Evolutionary conservation across 768 basidiomycete species (phyloP).

Genomic region (Panaeolus papilionaceus): DNA sequence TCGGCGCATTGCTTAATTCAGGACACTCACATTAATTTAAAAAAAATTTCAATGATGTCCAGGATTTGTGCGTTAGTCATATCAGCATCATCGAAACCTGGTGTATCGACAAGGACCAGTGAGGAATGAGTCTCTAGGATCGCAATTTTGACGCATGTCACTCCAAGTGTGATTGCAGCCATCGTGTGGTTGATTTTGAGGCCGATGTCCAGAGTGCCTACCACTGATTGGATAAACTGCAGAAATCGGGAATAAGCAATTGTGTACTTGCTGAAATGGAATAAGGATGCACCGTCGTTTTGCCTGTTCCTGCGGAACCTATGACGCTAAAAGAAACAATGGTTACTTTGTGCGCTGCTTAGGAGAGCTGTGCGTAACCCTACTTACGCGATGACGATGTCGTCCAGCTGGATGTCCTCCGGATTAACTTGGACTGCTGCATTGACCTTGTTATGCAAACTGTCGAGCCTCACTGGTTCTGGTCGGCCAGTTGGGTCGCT

Average conservation of each 20-base stretch:
- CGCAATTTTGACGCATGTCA: neutral
- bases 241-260: neutral
- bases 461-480: neutral
- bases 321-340: conserved; percentile 34
- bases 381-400: neutral
- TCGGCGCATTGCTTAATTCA: neutral
- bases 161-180: too few species aligned
- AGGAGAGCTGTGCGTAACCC: neutral
- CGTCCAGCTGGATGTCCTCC: neutral
- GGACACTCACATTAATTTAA: conserved; percentile 41
- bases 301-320: conserved; percentile 47
- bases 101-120: conserved; percentile 60
- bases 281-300: conserved; percentile 37
- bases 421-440: too few species aligned
- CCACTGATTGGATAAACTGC: neutral
- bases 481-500: neutral
- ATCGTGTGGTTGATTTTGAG: too few species aligned
- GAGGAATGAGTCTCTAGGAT: conserved; percentile 19
- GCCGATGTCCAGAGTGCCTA: neutral
- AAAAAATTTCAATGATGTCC: conserved; percentile 55
- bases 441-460: too few species aligned
- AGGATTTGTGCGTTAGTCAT: conserved; percentile 54
- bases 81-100: conserved; percentile 63
- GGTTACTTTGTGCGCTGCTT: neutral
- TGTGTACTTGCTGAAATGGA: neutral